A percentile compares a stretch with the other conserved stretches of the same genome.
These are phyloP conservation scores for Cercis canadensis DNA, from an alignment of 306 rosid species.

Conservation along the genomic window DNA sequence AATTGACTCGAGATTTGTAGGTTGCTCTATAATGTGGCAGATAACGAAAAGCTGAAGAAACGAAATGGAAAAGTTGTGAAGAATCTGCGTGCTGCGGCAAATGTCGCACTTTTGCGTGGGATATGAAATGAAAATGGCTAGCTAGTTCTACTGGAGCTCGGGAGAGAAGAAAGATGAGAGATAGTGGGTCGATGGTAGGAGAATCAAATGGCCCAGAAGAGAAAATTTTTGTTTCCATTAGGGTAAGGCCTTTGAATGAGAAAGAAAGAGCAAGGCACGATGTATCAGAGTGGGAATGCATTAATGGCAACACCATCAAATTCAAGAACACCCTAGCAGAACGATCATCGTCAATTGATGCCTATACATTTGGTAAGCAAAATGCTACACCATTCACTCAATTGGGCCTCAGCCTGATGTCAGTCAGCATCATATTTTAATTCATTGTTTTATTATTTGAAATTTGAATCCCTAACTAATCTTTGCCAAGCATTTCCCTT, in stretches of 20 bases:
- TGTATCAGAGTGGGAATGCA: conserved; percentile 65
- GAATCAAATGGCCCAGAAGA: conserved; percentile 54
- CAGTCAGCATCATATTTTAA: background rate
- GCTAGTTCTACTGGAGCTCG: background rate
- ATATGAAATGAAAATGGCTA: conserved; percentile 3
- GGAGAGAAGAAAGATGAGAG: conserved; percentile 16
- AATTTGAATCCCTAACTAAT: conserved; percentile 4
- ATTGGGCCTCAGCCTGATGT: too few relatives aligned
- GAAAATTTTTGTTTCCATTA: conserved; percentile 71
- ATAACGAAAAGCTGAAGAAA: conserved; percentile 20
- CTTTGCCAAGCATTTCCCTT: background rate
- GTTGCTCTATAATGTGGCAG: conserved; percentile 5
- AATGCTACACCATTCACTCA: background rate
- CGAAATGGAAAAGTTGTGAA: background rate
- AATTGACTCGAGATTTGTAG: background rate
- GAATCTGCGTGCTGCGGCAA: background rate
- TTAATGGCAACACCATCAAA: conserved; percentile 48
- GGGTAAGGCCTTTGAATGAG: conserved; percentile 82
- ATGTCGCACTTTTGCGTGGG: conserved; percentile 12
- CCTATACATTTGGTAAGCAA: conserved; percentile 65
- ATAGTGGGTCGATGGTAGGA: conserved; percentile 15
- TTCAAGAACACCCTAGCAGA: conserved; percentile 52
- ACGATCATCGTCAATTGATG: conserved; percentile 48
- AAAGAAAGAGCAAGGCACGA: conserved; percentile 59
- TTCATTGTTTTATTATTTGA: background rate